Base-by-base conservation (phyloP, 371 early-diverging fungal species). In the Dichotomocladium elegans region DNA sequence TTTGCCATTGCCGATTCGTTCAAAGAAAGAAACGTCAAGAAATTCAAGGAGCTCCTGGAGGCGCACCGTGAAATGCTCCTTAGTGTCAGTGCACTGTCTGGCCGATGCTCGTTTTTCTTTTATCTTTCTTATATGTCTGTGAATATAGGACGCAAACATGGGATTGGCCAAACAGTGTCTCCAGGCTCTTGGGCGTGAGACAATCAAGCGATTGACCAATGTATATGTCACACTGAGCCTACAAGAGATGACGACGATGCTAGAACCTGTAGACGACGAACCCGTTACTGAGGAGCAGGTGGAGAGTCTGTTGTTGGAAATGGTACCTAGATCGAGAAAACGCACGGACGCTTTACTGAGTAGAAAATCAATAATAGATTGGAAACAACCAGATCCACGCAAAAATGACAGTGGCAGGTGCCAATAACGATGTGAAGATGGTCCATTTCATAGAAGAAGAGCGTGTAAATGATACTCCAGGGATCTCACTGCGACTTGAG, bases 191-290 rank as follows among this genome's bases (percentile, higher is more conserved):
- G 65, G 65, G 9, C 72, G 79, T 14, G 77, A 80, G 30, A 82
- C 73, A 30, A 88, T 93, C 45, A 81, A 81, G 57, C 75, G 80
- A 45, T 66, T 93, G 47, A 88, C 91, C 0, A 68, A 87, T 35
- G 89, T 92, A 0, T 91, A 90, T 57, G 57, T 89, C 40, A 90
- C 90, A 17, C 72, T 92, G 17, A 81, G 86, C 9, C 53, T 93
- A 27, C 52, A 60, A 26, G 89, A 91, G 51, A 88, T 92, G 64
- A 80, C 86, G 51, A 64, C 25, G 11, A 77, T 49, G 64, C 81
- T 61, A 66, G 78, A 44, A n/a, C 59, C 79, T 42, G 60, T 48
- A 17, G 72, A 57, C 3, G 17, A 27, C 15, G 17, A 27, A 4
- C 10, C 26, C n/a, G 27, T 57, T 9, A 52, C 69, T n/a, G 45